Percentiles rank a stretch among this genome's conserved stretches.
These are phyloP conservation scores for Obelidium mucronatum DNA, from an alignment of 192 early-diverging fungal genomes.

Conservation along the genomic window DNA sequence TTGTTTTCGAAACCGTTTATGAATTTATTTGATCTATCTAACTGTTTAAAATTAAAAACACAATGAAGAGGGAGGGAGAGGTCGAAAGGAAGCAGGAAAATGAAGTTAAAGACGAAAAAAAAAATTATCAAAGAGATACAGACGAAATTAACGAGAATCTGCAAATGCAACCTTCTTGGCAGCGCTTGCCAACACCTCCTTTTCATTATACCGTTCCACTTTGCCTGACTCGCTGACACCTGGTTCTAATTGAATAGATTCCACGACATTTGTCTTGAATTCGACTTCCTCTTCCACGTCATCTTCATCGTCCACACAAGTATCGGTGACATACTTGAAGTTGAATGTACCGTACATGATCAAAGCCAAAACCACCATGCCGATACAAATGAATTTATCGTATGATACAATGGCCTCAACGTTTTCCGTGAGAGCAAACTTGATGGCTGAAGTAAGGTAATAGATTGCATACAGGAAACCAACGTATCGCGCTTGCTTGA, in stretches of 20 bases:
- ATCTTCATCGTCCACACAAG: not conserved
- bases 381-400: slow-evolving; percentile 3
- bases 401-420: not conserved
- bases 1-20: too few relatives aligned
- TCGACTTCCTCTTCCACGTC: not conserved
- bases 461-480: slow-evolving; percentile 4
- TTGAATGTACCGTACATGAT: slow-evolving; percentile 15
- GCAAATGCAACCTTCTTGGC: not conserved
- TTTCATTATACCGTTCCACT: too few relatives aligned
- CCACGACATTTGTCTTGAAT: not conserved
- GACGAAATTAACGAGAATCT: too few relatives aligned
- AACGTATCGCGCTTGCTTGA: slow-evolving; percentile 11
- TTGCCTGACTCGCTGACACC: too few relatives aligned
- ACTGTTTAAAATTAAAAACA: too few relatives aligned
- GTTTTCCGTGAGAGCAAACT: not conserved
- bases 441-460: not conserved
- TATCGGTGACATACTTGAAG: slow-evolving; percentile 3
- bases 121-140: not conserved
- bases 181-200: too few relatives aligned
- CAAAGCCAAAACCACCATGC: slow-evolving; percentile 9
- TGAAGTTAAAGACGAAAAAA: not conserved
- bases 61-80: too few relatives aligned
- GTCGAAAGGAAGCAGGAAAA: too few relatives aligned
- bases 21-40: too few relatives aligned
- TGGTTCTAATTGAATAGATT: not conserved